Conservation (phyloP, 108 stramenopile species). For the Seminavis robusta region DNA sequence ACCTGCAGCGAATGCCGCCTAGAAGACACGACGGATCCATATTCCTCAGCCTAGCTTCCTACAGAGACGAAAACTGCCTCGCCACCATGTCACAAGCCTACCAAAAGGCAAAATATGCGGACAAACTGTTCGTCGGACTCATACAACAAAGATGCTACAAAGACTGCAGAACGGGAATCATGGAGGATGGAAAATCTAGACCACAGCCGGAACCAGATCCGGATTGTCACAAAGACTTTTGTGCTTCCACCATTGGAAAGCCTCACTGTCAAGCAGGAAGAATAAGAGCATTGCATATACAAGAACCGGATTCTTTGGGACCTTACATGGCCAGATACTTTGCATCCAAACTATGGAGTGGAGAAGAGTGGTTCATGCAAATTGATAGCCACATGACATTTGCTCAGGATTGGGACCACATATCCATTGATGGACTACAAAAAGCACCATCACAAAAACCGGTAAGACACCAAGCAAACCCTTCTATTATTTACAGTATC, state of each 20-base stretch:
- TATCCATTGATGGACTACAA: constrained; percentile 58
- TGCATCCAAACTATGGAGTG: constrained; percentile 90
- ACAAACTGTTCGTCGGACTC: constrained; percentile 79
- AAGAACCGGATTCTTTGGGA: constrained; percentile 88
- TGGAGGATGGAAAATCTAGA: too few relatives aligned
- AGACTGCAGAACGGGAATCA: too few relatives aligned
- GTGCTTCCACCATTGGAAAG: constrained; percentile 36
- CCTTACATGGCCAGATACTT: constrained; percentile 90
- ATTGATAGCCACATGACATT: constrained; percentile 87
- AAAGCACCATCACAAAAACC: constrained; percentile 43
- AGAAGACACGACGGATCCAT: constrained; percentile 78
- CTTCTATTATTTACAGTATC: too few relatives aligned
- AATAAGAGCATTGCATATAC: constrained; percentile 75
- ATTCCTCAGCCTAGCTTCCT: constrained; percentile 85
- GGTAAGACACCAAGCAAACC: too few relatives aligned
- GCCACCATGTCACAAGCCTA: constrained; percentile 80
- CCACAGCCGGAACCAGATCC: too few relatives aligned
- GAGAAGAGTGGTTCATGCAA: constrained; percentile 88
- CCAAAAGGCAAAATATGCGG: constrained; percentile 68
- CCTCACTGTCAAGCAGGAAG: constrained; percentile 67
- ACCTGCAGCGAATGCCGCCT: too few relatives aligned
- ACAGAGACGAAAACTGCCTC: constrained; percentile 82
- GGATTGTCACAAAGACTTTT: constrained; percentile 79
- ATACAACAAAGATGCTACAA: constrained; percentile 95
- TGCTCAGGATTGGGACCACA: constrained; percentile 72